Conservation (phyloP, 306 rosid genomes). For the Luffa aegyptiaca region DNA sequence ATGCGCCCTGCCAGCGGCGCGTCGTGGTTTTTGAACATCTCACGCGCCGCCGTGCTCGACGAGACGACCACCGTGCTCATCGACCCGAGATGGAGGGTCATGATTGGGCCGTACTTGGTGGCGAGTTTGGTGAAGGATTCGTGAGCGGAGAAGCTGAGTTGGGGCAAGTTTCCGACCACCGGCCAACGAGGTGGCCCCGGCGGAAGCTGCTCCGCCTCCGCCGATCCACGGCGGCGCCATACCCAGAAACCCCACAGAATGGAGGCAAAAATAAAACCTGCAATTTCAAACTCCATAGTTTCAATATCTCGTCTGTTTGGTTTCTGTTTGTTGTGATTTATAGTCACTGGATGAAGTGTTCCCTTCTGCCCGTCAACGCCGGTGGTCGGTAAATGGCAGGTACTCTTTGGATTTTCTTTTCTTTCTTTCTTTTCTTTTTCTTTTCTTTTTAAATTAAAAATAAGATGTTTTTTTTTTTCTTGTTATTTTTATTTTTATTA, state of each 20-base stretch:
- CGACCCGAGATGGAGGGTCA: conserved; percentile 73
- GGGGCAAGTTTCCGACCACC: conserved; percentile 61
- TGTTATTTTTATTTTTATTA: too few relatives aligned
- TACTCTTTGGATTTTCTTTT: too few relatives aligned
- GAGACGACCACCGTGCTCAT: conserved; percentile 77
- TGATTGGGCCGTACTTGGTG: conserved; percentile 56
- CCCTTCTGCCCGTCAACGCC: too few relatives aligned
- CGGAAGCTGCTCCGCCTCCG: conserved; percentile 38
- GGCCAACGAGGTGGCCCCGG: conserved; percentile 78
- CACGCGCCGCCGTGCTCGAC: conserved; percentile 38
- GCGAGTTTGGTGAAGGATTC: conserved; percentile 48
- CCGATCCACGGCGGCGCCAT: conserved; percentile 1
- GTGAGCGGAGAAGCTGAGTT: conserved; percentile 53
- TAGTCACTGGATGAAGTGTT: background rate
- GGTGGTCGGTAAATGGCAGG: too few relatives aligned
- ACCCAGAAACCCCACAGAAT: conserved; percentile 26
- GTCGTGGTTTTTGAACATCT: conserved; percentile 65
- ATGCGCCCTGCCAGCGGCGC: conserved; percentile 54
- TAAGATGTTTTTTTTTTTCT: too few relatives aligned
- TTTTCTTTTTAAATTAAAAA: too few relatives aligned
- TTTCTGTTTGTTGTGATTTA: background rate
- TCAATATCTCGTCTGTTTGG: background rate
- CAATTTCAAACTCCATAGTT: background rate
- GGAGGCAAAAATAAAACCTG: conserved; percentile 2
- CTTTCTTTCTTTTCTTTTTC: too few relatives aligned